Percentiles rank a stretch among this genome's conserved stretches.
phyloP scores from a whole-genome alignment of 768 basidiomycete genomes.

The Podaxis pistillaris region DNA sequence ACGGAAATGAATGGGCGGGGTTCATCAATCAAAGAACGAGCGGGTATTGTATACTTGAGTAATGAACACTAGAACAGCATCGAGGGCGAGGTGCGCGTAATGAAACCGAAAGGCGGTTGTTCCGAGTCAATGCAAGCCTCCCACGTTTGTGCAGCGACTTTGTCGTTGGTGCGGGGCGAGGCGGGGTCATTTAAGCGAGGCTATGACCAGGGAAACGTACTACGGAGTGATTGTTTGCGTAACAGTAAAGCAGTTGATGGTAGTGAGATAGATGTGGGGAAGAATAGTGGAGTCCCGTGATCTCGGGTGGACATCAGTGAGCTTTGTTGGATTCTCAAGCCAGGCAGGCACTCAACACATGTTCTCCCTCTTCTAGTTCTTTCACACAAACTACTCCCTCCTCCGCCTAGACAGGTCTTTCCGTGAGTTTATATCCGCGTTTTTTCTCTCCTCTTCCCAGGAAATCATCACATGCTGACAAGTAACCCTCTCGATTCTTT shows the following conservation, averaged over 20 bases:
- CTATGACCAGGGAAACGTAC: not conserved
- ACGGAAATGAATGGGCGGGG: not conserved
- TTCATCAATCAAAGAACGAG: not conserved
- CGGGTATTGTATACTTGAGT: not conserved
- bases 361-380: conserved; percentile 12
- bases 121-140: not conserved
- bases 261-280: not conserved
- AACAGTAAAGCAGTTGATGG: not conserved
- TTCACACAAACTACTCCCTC: not conserved
- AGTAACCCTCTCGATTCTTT: not conserved
- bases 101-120: not conserved
- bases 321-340: conserved; percentile 13
- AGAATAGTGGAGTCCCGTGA: conserved; percentile 13
- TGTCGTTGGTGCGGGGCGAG: not conserved
- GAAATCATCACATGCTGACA: not conserved
- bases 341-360: conserved; percentile 17
- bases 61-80: not conserved
- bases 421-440: not conserved
- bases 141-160: too few species aligned
- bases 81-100: not conserved
- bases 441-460: not conserved
- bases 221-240: not conserved
- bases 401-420: not conserved
- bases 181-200: not conserved
- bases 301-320: conserved; percentile 11